Percentiles rank a stretch among this genome's conserved stretches.
These are phyloP conservation scores for Coffea humblotiana DNA, from an alignment of 305 asterid genomes.

Conservation along the genomic window DNA sequence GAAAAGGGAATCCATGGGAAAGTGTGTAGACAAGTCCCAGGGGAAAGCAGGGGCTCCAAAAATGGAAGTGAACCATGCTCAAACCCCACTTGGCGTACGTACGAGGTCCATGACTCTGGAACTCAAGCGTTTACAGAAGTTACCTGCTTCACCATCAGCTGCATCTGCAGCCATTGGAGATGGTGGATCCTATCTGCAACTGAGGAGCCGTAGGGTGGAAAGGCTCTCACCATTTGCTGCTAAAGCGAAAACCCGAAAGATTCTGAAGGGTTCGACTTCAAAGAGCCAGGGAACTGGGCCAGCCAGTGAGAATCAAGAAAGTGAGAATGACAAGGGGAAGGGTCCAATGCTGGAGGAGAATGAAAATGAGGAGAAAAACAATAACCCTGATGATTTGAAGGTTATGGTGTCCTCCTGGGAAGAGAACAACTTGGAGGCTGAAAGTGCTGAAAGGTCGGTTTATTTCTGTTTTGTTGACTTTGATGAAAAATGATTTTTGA, in stretches of 20 bases:
- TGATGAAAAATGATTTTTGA: too few species aligned
- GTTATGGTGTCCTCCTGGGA: neutral
- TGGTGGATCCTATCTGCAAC: neutral
- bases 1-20: constrained; percentile 22
- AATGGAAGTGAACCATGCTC: constrained; percentile 19
- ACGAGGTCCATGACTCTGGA: constrained; percentile 43
- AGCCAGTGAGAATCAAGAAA: neutral
- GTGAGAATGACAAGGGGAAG: constrained; percentile 2
- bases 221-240: constrained; percentile 20
- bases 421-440: neutral
- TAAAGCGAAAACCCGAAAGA: constrained; percentile 20
- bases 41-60: constrained; percentile 9
- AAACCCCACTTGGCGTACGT: constrained; percentile 33
- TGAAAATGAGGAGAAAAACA: neutral
- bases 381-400: neutral
- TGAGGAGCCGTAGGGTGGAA: neutral
- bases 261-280: constrained; percentile 15
- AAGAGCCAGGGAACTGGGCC: neutral
- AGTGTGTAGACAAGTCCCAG: constrained; percentile 27
- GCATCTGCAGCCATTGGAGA: constrained; percentile 4
- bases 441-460: neutral
- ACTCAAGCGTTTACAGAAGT: constrained; percentile 24
- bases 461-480: too few species aligned
- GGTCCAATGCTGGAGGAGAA: too few species aligned
- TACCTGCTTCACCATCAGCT: neutral